These are phyloP conservation scores for Aspergillus ellipticus DNA, from an alignment of 495 filamentous ascomycete genomes.

Conservation along the genomic window DNA sequence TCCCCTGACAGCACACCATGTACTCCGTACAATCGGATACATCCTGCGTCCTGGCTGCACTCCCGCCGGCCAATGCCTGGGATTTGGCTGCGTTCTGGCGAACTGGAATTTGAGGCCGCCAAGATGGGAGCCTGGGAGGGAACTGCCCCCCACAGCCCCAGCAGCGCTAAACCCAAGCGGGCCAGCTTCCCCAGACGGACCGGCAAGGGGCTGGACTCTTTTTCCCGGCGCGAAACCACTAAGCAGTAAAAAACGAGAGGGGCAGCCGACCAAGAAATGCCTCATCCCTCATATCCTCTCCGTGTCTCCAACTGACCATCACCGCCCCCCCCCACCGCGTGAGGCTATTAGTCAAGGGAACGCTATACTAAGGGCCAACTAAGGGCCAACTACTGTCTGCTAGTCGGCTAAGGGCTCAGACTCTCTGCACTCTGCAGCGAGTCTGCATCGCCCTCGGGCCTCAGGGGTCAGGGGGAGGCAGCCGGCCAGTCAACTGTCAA, in stretches of 20 bases:
- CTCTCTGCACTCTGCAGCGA: no score
- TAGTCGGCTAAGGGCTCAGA: background rate
- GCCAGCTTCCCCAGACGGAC: constrained; percentile 13
- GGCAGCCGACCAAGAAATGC: background rate
- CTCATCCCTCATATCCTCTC: background rate
- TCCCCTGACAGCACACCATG: no score
- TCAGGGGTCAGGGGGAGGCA: background rate
- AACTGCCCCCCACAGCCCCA: background rate
- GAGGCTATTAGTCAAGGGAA: background rate
- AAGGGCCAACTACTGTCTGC: background rate
- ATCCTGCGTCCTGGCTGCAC: no score
- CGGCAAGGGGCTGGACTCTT: background rate
- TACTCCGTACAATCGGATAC: no score
- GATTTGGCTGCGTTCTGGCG: no score
- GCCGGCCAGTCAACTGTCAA: constrained; percentile 1
- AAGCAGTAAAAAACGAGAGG: background rate
- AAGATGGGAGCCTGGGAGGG: no score
- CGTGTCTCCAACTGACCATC: background rate
- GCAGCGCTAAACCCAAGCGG: constrained; percentile 1
- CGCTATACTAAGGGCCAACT: background rate
- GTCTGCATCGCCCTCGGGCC: no score
- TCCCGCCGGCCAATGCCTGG: no score
- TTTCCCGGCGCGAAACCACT: background rate
- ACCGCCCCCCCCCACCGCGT: background rate
- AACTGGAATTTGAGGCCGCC: background rate